Evolutionary conservation across 257 asterid species (phyloP).

Genomic region (Solanum paucissectum): DNA sequence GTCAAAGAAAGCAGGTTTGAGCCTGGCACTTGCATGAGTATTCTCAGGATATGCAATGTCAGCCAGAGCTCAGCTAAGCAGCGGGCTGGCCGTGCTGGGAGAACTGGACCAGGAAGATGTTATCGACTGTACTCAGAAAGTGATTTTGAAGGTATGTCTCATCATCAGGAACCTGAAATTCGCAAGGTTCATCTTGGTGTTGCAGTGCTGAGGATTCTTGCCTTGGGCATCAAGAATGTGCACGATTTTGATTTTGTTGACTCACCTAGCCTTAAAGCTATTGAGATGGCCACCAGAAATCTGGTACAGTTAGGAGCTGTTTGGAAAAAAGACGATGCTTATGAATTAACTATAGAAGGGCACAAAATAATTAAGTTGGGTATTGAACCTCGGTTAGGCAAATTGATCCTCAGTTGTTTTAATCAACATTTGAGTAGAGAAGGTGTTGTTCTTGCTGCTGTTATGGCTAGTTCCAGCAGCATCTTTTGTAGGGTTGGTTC

Average conservation of each 20-base stretch:
- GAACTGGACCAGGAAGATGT: constrained; percentile 87
- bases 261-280: constrained; percentile 58
- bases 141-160: constrained; percentile 55
- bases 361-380: constrained; percentile 69
- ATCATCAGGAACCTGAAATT: constrained; percentile 86
- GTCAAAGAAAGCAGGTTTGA: constrained; percentile 71
- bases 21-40: constrained; percentile 78
- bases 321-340: constrained; percentile 16
- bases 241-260: constrained; percentile 74
- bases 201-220: constrained; percentile 75
- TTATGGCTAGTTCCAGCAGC: constrained; percentile 83
- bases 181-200: constrained; percentile 82
- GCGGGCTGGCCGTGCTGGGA: constrained; percentile 96
- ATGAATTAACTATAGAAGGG: constrained; percentile 55
- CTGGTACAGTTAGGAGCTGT: constrained; percentile 79
- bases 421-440: constrained; percentile 49
- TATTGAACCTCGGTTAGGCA: constrained; percentile 86
- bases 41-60: constrained; percentile 56
- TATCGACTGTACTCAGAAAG: constrained; percentile 65
- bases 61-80: constrained; percentile 95
- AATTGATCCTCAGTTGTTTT: constrained; percentile 58
- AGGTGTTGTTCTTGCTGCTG: constrained; percentile 90
- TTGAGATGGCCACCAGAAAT: constrained; percentile 65
- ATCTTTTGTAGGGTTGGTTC: constrained; percentile 86
- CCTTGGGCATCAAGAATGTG: constrained; percentile 65